A percentile compares a stretch with the other conserved stretches of the same genome.
phyloP scores from a whole-genome alignment of 768 basidiomycete genomes.

The Mycena galericulata region DNA sequence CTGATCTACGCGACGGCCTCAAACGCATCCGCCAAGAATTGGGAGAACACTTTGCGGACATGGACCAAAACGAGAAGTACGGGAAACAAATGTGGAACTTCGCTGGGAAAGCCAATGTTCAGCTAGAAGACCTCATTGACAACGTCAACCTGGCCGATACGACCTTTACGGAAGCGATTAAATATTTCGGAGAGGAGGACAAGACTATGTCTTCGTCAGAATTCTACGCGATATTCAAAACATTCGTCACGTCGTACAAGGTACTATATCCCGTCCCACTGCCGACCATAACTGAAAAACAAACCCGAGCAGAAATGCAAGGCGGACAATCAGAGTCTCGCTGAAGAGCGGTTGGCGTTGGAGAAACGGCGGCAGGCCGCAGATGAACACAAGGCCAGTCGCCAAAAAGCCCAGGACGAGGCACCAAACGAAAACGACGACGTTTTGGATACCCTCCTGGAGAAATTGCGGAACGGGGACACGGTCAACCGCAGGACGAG shows the following conservation, averaged over 20 bases:
- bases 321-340: slow-evolving; percentile 77
- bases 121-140: slow-evolving; percentile 87
- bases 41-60: slow-evolving; percentile 80
- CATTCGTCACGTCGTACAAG: slow-evolving; percentile 94
- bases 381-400: slow-evolving; percentile 70
- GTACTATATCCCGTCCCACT: slow-evolving; percentile 48
- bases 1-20: slow-evolving; percentile 81
- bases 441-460: slow-evolving; percentile 78
- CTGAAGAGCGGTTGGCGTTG: slow-evolving; percentile 74
- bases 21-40: slow-evolving; percentile 85
- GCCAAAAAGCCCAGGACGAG: slow-evolving; percentile 60
- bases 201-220: slow-evolving; percentile 88
- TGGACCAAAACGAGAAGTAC: slow-evolving; percentile 80
- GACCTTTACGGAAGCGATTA: slow-evolving; percentile 86
- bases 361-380: slow-evolving; percentile 78
- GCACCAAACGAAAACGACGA: slow-evolving; percentile 63
- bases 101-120: slow-evolving; percentile 76
- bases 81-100: slow-evolving; percentile 95
- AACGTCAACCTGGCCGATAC: slow-evolving; percentile 89
- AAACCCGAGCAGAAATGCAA: slow-evolving; percentile 80
- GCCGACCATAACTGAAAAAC: background rate
- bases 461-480: slow-evolving; percentile 79
- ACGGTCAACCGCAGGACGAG: slow-evolving; percentile 68
- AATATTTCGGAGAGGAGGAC: slow-evolving; percentile 94
- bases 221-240: slow-evolving; percentile 98